Evolutionary conservation across 306 rosid genomes (phyloP).

Genomic region (Chamaecrista fasciculata): DNA sequence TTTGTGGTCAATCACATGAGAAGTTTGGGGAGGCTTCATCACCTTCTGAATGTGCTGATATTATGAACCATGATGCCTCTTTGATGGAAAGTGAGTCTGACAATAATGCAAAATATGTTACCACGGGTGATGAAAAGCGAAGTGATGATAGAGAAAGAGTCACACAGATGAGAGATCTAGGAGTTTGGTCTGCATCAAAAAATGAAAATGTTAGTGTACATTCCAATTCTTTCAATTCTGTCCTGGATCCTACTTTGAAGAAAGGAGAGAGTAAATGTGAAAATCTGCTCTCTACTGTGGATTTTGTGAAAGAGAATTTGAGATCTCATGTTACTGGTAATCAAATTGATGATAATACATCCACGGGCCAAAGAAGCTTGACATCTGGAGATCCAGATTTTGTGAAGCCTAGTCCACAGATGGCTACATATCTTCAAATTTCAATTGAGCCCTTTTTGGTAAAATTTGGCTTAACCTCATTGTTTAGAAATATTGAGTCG

Average conservation of each 20-base stretch:
- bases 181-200: conserved; percentile 25
- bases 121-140: conserved; percentile 23
- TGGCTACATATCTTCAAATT: conserved; percentile 33
- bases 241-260: conserved; percentile 27
- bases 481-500: conserved; percentile 42
- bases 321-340: conserved; percentile 31
- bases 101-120: conserved; percentile 35
- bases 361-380: conserved; percentile 35
- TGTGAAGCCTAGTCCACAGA: conserved; percentile 28
- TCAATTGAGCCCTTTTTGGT: conserved; percentile 39
- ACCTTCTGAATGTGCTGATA: conserved; percentile 31
- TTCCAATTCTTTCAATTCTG: conserved; percentile 29
- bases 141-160: conserved; percentile 26
- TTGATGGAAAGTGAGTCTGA: conserved; percentile 45
- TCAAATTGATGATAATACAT: conserved; percentile 31
- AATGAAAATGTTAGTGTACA: conserved; percentile 30
- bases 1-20: conserved; percentile 45
- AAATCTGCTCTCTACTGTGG: conserved; percentile 21
- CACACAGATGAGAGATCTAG: conserved; percentile 27
- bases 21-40: conserved; percentile 45
- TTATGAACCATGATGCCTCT: conserved; percentile 40
- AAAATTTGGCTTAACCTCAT: conserved; percentile 43
- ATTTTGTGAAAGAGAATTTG: conserved; percentile 34
- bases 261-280: conserved; percentile 38
- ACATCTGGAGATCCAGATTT: conserved; percentile 39